phyloP scores from a whole-genome alignment of 805 yeast species.

The Kazachstania psychrophila region DNA sequence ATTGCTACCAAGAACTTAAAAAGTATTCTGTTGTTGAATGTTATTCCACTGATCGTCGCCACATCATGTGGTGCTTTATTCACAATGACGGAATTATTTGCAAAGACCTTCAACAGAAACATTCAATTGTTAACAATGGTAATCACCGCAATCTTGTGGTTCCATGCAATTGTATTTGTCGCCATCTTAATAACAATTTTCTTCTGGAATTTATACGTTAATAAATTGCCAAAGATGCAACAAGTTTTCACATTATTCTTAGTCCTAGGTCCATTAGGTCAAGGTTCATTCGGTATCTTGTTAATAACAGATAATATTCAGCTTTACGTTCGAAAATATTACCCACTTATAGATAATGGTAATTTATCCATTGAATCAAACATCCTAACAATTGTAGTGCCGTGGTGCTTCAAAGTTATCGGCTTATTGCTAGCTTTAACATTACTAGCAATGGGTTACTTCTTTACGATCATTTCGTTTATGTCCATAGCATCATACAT shows the following conservation, averaged over 20 bases:
- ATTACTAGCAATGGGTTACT: conserved; percentile 48
- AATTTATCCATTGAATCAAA: conserved; percentile 7
- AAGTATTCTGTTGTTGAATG: conserved; percentile 57
- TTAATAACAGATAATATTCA: conserved; percentile 40
- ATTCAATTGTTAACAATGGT: conserved; percentile 43
- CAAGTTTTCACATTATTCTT: conserved; percentile 59
- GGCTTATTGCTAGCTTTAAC: conserved; percentile 37
- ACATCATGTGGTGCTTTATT: conserved; percentile 62
- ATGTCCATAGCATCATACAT: conserved; percentile 19
- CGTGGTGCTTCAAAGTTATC: conserved; percentile 26
- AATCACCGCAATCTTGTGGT: conserved; percentile 53
- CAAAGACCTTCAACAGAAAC: conserved; percentile 34
- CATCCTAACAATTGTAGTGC: conserved; percentile 18
- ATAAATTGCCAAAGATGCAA: conserved; percentile 49
- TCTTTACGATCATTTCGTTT: conserved; percentile 41
- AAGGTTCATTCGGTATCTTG: conserved; percentile 64
- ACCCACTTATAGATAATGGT: conserved; percentile 7
- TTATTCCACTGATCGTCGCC: conserved; percentile 73
- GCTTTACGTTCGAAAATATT: conserved; percentile 16
- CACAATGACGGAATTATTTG: conserved; percentile 30
- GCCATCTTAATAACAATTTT: conserved; percentile 47
- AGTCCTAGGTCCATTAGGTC: conserved; percentile 80
- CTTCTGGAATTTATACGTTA: conserved; percentile 48
- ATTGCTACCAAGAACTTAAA: conserved; percentile 36
- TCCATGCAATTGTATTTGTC: conserved; percentile 57